These are phyloP conservation scores for Cladosporium cucumerinum DNA, from an alignment of 2,329 filamentous ascomycete genomes.

Conservation along the genomic window DNA sequence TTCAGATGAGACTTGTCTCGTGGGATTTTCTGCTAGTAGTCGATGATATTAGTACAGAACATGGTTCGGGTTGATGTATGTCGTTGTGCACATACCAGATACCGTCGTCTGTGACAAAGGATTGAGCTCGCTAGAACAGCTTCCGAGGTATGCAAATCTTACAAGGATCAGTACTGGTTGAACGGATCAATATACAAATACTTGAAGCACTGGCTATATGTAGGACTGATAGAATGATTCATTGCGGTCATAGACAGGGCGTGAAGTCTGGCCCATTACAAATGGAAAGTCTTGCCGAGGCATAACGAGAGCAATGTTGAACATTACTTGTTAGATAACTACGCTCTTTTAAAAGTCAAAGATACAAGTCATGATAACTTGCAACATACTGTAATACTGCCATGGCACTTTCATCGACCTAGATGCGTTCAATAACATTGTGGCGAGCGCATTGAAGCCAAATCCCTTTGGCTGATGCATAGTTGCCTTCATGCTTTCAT, in stretches of 20 bases:
- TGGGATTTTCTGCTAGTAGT: not conserved
- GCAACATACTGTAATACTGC: not conserved
- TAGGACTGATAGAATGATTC: not conserved
- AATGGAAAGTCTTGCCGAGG: slow-evolving; percentile 12
- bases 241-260: not conserved
- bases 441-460: not conserved
- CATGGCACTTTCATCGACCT: not conserved
- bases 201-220: not conserved
- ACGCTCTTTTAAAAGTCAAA: not conserved
- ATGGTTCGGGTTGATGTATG: not conserved
- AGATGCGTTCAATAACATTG: not conserved
- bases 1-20: not conserved
- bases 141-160: too few relatives aligned
- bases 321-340: not conserved
- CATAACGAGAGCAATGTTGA: not conserved
- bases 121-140: not conserved
- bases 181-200: not conserved
- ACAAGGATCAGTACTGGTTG: not conserved
- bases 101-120: not conserved
- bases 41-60: not conserved
- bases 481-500: not conserved
- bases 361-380: not conserved
- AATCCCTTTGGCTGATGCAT: not conserved
- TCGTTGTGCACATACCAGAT: not conserved
- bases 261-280: not conserved